phyloP scores from a whole-genome alignment of 352 stramenopile species.

The Phytophthora sp. region DNA sequence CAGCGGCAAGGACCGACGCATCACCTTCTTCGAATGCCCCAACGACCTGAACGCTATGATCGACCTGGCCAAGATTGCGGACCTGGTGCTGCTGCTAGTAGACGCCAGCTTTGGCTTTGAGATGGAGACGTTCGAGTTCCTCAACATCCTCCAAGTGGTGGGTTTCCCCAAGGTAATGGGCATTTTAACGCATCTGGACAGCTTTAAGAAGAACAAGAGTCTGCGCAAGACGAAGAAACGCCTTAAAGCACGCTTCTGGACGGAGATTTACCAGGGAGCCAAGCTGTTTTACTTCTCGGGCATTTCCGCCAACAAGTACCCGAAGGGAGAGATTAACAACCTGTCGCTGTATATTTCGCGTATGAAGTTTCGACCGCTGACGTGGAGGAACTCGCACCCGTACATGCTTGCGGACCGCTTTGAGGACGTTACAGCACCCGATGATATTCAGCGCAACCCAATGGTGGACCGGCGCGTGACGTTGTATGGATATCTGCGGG shows the following conservation, averaged over 20 bases:
- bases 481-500: conserved; percentile 98
- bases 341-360: conserved; percentile 97
- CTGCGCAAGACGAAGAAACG: conserved; percentile 98
- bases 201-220: conserved; percentile 98
- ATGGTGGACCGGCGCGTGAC: conserved; percentile 93
- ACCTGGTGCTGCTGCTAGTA: conserved; percentile 98
- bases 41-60: conserved; percentile 94
- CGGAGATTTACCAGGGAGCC: conserved; percentile 95
- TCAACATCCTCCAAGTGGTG: conserved; percentile 98
- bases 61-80: conserved; percentile 98
- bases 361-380: conserved; percentile 98
- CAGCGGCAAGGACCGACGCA: conserved; percentile 96
- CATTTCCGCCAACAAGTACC: conserved; percentile 98
- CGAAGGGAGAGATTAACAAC: conserved; percentile 99
- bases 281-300: conserved; percentile 98
- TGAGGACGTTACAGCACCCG: conserved; percentile 97
- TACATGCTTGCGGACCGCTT: conserved; percentile 98
- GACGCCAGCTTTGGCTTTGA: conserved; percentile 99
- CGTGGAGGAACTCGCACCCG: conserved; percentile 99
- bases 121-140: conserved; percentile 99
- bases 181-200: conserved; percentile 99
- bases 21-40: conserved; percentile 99
- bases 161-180: conserved; percentile 97
- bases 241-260: conserved; percentile 99
- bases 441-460: conserved; percentile 93